Base-by-base conservation (phyloP, 257 asterid genomes). In the Euphrasia confusa region DNA sequence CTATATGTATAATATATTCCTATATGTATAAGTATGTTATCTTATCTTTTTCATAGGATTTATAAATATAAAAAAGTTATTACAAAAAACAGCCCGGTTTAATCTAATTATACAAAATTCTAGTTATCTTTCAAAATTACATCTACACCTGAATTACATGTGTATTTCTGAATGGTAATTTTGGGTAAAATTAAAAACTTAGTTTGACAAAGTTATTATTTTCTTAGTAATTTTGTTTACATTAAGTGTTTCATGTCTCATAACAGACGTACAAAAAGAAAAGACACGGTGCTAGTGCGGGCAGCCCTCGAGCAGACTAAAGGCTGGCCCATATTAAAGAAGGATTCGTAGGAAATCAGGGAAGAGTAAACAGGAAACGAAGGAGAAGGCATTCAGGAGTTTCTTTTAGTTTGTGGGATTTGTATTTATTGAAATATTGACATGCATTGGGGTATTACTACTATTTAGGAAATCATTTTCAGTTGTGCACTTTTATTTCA, bases 221-320 rank as follows among this genome's bases (percentile, higher is more conserved):
- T 7, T 28, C n/a, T 5, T 47, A 11, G 53, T 32, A 27, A 11
- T 65, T 21, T 56, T 37, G 53, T 28, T 28, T 14, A 39, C 40
- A 6, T 15, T n/a, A 17, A 1, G 62, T 47, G 42, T 63, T 21
- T 67, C 65, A 37, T 67, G 53, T 68, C 47, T 13, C 10, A 7
- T 61, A 64, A 76, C 95, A 89, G 97, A 89, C 79, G 60, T 89
- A 89, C 81, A 69, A 77, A 5, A 78, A 84, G 61, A 89, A 86
- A 71, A 84, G 45, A 61, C 83, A 84, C 60, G 69, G 84, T 66
- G 57, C 82, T 67, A 74, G 84, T 49, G 77, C 77, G 72, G 78
- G 82, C 73, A 77, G 82, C 66, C 79, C 90, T 15, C 71, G 94
- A 61, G 78, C 71, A 3, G 95, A 89, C 75, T 89, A 84, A 84